These are phyloP conservation scores for Irpex sp. DNA, from an alignment of 1,284 basidiomycete genomes.

Conservation along the genomic window DNA sequence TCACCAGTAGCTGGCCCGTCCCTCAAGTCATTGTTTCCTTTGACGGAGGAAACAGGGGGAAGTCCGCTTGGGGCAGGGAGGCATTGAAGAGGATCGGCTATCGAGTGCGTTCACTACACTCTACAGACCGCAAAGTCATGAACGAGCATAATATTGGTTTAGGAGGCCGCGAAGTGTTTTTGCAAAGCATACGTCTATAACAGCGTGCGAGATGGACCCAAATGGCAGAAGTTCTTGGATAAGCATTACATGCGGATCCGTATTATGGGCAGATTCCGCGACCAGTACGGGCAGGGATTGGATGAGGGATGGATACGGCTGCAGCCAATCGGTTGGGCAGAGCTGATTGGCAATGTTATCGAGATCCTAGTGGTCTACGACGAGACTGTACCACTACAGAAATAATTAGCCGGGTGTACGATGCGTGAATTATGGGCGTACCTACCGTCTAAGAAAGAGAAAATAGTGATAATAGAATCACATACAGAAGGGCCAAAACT, in stretches of 20 bases:
- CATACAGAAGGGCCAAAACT: too few relatives aligned
- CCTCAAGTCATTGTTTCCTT: neutral
- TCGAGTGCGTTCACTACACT: neutral
- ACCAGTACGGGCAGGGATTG: neutral
- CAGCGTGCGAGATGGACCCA: neutral
- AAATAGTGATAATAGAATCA: too few relatives aligned
- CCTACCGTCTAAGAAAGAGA: too few relatives aligned
- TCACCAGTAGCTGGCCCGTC: neutral
- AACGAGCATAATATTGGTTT: neutral
- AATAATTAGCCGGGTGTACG: too few relatives aligned
- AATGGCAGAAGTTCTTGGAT: neutral
- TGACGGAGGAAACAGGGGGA: neutral
- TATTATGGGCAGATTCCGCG: neutral
- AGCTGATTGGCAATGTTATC: neutral
- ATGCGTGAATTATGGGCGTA: too few relatives aligned
- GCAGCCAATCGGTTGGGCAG: neutral
- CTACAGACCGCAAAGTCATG: neutral
- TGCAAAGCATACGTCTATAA: neutral
- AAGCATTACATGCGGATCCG: neutral
- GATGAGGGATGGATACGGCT: neutral
- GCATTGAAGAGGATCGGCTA: neutral
- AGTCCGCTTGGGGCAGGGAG: neutral
- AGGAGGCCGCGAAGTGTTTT: neutral
- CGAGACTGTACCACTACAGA: neutral
- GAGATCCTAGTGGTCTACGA: neutral